These are phyloP conservation scores for Phytophthora ramorum DNA, from an alignment of 352 stramenopile genomes.

Conservation along the genomic window DNA sequence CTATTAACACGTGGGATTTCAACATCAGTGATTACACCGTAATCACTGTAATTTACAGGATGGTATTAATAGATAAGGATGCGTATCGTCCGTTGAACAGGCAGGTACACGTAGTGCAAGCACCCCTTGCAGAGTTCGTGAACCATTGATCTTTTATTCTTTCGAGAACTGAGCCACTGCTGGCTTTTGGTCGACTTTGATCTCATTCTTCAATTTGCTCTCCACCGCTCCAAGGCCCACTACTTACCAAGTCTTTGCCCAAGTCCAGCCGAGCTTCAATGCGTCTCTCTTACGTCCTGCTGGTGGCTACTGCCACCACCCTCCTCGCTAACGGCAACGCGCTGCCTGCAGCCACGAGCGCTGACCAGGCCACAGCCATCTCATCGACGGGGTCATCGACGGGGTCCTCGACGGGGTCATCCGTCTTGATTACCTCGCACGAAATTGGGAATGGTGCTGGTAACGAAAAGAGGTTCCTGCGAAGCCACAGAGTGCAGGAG, in stretches of 20 bases:
- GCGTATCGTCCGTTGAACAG: too few relatives aligned
- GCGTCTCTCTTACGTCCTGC: background rate
- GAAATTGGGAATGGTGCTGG: too few relatives aligned
- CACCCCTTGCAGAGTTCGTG: too few relatives aligned
- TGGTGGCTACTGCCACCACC: background rate
- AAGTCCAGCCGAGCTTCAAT: background rate
- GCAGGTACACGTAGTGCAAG: too few relatives aligned
- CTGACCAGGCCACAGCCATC: background rate
- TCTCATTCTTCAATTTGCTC: background rate
- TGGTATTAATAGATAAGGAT: too few relatives aligned
- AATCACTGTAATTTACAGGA: too few relatives aligned
- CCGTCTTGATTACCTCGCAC: background rate
- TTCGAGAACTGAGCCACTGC: too few relatives aligned
- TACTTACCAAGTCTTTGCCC: background rate
- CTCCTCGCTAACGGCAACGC: background rate
- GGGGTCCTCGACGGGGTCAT: too few relatives aligned
- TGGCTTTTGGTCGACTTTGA: too few relatives aligned
- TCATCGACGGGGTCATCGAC: background rate
- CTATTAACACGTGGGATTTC: too few relatives aligned
- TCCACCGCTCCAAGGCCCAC: background rate
- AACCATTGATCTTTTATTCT: too few relatives aligned
- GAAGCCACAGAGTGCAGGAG: background rate
- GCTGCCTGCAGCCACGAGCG: background rate
- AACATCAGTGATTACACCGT: too few relatives aligned
- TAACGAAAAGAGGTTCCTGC: background rate